Percentiles rank a stretch among this genome's conserved stretches.
Evolutionary conservation across 495 filamentous ascomycete genomes (phyloP).

Genomic region (Penicillium cinerascens): DNA sequence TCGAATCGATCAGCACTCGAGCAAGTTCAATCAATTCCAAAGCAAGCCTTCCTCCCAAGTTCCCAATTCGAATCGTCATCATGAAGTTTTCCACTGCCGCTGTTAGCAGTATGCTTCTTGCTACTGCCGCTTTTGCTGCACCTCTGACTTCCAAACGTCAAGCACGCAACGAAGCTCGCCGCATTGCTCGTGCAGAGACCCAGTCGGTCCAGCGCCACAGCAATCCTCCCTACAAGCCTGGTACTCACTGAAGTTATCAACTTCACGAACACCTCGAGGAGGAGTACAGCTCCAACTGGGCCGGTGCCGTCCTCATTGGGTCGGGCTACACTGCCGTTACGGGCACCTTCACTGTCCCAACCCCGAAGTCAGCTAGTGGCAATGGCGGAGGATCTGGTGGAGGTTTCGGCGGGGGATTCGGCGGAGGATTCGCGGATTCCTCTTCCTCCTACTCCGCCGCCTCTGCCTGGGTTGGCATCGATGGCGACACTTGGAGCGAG

Average conservation of each 20-base stretch:
- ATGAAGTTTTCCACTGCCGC: neutral
- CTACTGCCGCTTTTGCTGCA: constrained; percentile 15
- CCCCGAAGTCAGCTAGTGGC: constrained; percentile 39
- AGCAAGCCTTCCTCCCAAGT: too few species aligned
- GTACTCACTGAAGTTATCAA: too few species aligned
- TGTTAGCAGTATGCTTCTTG: neutral
- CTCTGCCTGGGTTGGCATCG: constrained; percentile 58
- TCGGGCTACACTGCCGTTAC: constrained; percentile 45
- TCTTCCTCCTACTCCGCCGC: constrained; percentile 34
- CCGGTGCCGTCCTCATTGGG: constrained; percentile 48
- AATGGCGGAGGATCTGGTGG: constrained; percentile 23
- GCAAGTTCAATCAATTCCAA: too few species aligned
- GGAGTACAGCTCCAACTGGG: constrained; percentile 53
- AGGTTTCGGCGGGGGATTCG: too few species aligned
- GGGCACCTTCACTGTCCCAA: constrained; percentile 48
- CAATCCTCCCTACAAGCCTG: too few species aligned
- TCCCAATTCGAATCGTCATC: too few species aligned
- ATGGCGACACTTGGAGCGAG: constrained; percentile 50
- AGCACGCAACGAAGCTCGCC: constrained; percentile 22
- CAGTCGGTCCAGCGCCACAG: constrained; percentile 22
- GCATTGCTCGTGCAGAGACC: constrained; percentile 7
- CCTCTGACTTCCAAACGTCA: constrained; percentile 23
- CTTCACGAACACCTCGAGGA: constrained; percentile 21
- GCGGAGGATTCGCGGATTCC: too few species aligned
- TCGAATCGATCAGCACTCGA: too few species aligned